A percentile compares a stretch with the other conserved stretches of the same genome.
Conservation (phyloP, 73 alveolate genomes). For the Strombidium stylifer region DNA sequence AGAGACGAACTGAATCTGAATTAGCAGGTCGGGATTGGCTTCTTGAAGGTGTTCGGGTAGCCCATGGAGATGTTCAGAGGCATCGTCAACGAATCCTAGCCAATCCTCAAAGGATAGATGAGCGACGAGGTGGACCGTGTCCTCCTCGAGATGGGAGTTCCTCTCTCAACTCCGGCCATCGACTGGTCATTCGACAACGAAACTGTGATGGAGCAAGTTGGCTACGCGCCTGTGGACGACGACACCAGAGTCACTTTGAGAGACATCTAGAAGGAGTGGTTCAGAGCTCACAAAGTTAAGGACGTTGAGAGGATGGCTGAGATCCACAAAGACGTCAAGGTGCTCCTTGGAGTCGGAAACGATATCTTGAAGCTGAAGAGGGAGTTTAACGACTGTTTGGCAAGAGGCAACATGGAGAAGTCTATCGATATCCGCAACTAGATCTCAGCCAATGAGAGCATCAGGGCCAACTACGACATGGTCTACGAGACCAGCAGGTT, state of each 20-base stretch:
- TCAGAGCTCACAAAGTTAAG: conserved; percentile 79
- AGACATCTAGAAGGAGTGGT: conserved; percentile 81
- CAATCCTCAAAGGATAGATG: conserved; percentile 68
- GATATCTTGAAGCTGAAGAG: conserved; percentile 91
- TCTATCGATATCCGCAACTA: conserved; percentile 71
- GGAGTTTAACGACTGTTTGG: conserved; percentile 81
- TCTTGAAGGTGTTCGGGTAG: conserved; percentile 91
- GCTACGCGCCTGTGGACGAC: conserved; percentile 90
- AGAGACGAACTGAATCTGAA: conserved; percentile 83
- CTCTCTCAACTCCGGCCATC: conserved; percentile 70
- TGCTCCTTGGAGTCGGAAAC: conserved; percentile 92
- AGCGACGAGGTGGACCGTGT: conserved; percentile 89
- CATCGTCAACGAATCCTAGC: conserved; percentile 81
- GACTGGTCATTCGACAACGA: conserved; percentile 90
- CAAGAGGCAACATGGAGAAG: conserved; percentile 89
- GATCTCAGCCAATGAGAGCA: conserved; percentile 74
- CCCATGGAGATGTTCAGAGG: conserved; percentile 71
- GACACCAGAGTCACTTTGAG: conserved; percentile 89
- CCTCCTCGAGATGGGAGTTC: conserved; percentile 95
- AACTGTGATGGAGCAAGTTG: conserved; percentile 97
- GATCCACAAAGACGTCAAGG: conserved; percentile 84
- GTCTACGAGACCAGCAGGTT: conserved; percentile 95
- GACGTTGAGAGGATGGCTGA: conserved; percentile 89
- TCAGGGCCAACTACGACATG: conserved; percentile 94
- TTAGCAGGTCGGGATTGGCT: conserved; percentile 91